Evolutionary conservation across 768 basidiomycete species (phyloP).

Genomic region (Cyclocybe cylindracea): DNA sequence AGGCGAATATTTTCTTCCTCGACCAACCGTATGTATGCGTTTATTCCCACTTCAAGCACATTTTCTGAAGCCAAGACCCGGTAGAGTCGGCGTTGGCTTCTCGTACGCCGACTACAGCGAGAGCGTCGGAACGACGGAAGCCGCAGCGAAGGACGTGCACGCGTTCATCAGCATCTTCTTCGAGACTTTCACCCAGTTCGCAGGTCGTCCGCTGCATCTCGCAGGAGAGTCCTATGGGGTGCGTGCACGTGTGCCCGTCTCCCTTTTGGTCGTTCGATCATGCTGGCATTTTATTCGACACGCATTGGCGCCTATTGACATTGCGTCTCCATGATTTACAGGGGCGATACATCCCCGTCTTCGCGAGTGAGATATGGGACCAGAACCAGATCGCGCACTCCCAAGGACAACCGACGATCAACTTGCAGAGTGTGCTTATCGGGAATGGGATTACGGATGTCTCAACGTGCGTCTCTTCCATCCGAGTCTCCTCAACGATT

Average conservation of each 20-base stretch:
- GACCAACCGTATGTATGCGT: constrained; percentile 53
- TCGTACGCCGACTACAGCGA: constrained; percentile 72
- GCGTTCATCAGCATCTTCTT: constrained; percentile 81
- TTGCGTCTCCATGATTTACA: constrained; percentile 14
- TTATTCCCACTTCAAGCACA: background rate
- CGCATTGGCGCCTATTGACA: too few species aligned
- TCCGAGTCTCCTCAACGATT: background rate
- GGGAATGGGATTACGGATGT: constrained; percentile 59
- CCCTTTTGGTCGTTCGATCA: too few species aligned
- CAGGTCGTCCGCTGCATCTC: constrained; percentile 68
- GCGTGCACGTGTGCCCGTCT: background rate
- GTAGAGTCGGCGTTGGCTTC: constrained; percentile 69
- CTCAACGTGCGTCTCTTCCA: constrained; percentile 24
- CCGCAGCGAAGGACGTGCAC: constrained; percentile 74
- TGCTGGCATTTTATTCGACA: too few species aligned
- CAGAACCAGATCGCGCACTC: constrained; percentile 55
- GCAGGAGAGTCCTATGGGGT: constrained; percentile 83
- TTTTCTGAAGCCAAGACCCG: background rate
- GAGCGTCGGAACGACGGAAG: constrained; percentile 72
- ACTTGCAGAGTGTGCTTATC: constrained; percentile 69
- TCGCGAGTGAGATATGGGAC: constrained; percentile 77
- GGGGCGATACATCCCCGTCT: constrained; percentile 74
- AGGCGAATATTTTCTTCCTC: constrained; percentile 70
- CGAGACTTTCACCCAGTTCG: constrained; percentile 73
- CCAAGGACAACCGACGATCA: constrained; percentile 60